A percentile compares a stretch with the other conserved stretches of the same genome.
These are phyloP conservation scores for Trapa bicornis DNA, from an alignment of 345 rosid genomes.

Conservation along the genomic window DNA sequence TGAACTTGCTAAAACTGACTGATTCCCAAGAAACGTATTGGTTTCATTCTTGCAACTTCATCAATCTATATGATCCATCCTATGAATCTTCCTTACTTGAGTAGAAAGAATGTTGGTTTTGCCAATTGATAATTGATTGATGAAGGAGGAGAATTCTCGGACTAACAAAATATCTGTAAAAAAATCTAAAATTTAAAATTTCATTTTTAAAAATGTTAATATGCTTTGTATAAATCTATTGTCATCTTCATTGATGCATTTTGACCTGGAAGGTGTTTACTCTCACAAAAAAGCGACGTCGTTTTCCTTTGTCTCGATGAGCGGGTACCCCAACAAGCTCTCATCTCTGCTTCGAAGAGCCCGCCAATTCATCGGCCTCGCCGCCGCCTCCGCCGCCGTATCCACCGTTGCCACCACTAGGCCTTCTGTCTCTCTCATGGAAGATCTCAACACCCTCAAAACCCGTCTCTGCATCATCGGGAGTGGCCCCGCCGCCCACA, in stretches of 20 bases:
- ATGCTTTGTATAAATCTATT: too few relatives aligned
- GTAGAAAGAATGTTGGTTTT: too few relatives aligned
- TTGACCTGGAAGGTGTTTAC: background rate
- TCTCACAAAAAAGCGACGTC: background rate
- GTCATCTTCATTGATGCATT: background rate
- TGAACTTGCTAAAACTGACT: too few relatives aligned
- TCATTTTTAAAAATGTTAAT: too few relatives aligned
- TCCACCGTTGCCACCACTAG: slow-evolving; percentile 8
- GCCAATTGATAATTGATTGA: too few relatives aligned
- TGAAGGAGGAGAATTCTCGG: too few relatives aligned
- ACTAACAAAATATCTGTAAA: too few relatives aligned
- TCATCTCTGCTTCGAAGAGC: slow-evolving; percentile 19
- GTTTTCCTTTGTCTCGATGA: slow-evolving; percentile 4
- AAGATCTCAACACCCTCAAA: slow-evolving; percentile 23
- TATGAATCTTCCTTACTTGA: too few relatives aligned
- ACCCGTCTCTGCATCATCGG: slow-evolving; percentile 90
- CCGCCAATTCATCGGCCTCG: slow-evolving; percentile 20
- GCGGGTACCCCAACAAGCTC: slow-evolving; percentile 7
- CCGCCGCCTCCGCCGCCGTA: slow-evolving; percentile 9
- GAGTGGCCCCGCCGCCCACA: slow-evolving; percentile 96
- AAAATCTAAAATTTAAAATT: too few relatives aligned
- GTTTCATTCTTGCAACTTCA: too few relatives aligned
- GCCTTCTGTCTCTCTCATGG: slow-evolving; percentile 26
- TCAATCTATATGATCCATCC: too few relatives aligned
- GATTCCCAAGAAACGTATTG: too few relatives aligned